A percentile compares a stretch with the other conserved stretches of the same genome.
Conservation (phyloP, 139 green algal species). For the Chlamydomonas schloesseri region DNA sequence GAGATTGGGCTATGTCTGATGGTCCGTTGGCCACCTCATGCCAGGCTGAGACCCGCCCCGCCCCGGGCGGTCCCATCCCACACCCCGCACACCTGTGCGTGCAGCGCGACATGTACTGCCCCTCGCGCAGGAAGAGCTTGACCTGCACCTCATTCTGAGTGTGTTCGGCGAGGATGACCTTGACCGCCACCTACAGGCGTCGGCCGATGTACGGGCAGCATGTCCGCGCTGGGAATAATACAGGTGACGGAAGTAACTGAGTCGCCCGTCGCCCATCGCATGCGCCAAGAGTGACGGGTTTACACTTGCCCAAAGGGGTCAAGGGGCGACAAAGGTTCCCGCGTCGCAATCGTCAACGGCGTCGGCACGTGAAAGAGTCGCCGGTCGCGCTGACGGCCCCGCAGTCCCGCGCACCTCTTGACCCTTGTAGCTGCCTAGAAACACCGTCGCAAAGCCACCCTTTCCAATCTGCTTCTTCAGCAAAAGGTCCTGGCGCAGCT, state of each 20-base stretch:
- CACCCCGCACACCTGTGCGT: constrained; percentile 14
- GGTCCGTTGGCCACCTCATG: too few relatives aligned
- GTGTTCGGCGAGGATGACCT: constrained; percentile 36
- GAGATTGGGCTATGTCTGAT: too few relatives aligned
- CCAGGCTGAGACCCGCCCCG: too few relatives aligned
- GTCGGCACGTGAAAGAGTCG: not conserved
- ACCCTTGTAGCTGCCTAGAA: constrained; percentile 4
- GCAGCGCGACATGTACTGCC: constrained; percentile 34
- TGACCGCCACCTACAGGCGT: constrained; percentile 6
- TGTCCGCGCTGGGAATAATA: not conserved
- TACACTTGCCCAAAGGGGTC: not conserved
- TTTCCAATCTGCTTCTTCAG: constrained; percentile 10
- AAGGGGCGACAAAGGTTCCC: not conserved
- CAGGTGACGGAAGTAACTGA: not conserved
- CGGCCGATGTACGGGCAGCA: too few relatives aligned
- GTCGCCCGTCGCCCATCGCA: too few relatives aligned
- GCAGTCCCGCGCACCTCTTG: not conserved
- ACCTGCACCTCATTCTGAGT: not conserved
- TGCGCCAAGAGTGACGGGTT: not conserved
- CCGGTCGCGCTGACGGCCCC: not conserved
- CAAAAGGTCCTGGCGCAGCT: constrained; percentile 1
- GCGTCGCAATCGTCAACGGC: not conserved
- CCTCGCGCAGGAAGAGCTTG: constrained; percentile 22
- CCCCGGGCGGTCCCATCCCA: not conserved
- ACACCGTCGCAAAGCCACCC: constrained; percentile 37